phyloP scores from a whole-genome alignment of 1,284 basidiomycete genomes.

The Ceratobasidium theobromae region DNA sequence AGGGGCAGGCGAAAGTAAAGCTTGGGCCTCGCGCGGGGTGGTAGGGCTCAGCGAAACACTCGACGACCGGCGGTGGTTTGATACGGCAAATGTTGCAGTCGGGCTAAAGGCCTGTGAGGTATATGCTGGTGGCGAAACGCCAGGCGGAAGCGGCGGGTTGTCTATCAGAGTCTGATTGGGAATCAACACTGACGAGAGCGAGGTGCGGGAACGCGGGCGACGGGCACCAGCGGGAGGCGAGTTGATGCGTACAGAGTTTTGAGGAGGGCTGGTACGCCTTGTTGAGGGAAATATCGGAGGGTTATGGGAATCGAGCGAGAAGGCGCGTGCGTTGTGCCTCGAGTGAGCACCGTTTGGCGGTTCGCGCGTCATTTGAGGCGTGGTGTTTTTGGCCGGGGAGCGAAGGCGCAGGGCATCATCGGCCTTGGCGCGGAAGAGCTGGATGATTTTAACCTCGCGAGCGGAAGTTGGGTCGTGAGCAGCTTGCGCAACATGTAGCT shows the following conservation, averaged over 20 bases:
- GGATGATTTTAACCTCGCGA: conserved; percentile 41
- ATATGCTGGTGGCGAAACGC: background rate
- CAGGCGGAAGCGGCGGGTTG: conserved; percentile 14
- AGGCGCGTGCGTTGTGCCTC: background rate
- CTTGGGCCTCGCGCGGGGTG: conserved; percentile 11
- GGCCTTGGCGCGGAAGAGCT: conserved; percentile 59
- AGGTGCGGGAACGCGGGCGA: background rate
- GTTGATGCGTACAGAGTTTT: background rate
- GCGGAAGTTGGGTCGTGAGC: conserved; percentile 4
- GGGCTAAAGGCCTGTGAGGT: background rate
- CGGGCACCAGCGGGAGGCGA: background rate
- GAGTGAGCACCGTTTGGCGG: background rate
- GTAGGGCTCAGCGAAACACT: conserved; percentile 9
- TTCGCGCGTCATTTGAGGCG: conserved; percentile 1
- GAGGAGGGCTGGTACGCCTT: background rate
- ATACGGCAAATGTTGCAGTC: background rate
- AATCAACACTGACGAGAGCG: background rate
- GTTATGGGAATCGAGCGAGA: conserved; percentile 5
- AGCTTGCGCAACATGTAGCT: conserved; percentile 9
- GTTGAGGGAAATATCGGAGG: background rate
- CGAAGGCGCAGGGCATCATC: conserved; percentile 63
- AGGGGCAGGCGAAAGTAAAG: background rate
- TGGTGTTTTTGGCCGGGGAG: background rate
- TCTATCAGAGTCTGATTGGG: background rate
- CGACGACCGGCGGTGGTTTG: background rate